Evolutionary conservation across 148 eudicot species (phyloP).

Genomic region (Arbutus unedo): DNA sequence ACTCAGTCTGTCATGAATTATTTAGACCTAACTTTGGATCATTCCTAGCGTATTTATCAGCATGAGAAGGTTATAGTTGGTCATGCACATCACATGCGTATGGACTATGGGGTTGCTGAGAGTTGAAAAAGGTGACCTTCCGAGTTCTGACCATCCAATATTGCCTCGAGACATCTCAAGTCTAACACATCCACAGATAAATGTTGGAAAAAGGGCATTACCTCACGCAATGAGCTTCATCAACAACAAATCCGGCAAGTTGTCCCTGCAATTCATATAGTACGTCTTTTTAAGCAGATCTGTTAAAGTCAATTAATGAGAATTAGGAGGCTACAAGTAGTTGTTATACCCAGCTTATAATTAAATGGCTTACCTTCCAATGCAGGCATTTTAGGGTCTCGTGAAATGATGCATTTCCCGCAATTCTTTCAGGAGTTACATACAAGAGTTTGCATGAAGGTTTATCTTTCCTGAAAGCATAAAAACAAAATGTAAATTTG

Average conservation of each 20-base stretch:
- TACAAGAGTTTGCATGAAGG: conserved; percentile 97
- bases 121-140: neutral
- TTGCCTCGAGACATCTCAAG: conserved; percentile 4
- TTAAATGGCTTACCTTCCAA: conserved; percentile 52
- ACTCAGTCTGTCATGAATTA: neutral
- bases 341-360: neutral
- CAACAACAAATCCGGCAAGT: conserved; percentile 92
- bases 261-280: conserved; percentile 57
- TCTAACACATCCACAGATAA: neutral
- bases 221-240: conserved; percentile 99
- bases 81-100: neutral
- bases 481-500: conserved; percentile 4
- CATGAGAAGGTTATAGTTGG: neutral
- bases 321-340: neutral
- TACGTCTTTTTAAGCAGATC: conserved; percentile 17
- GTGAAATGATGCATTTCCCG: conserved; percentile 73
- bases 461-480: conserved; percentile 61
- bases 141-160: neutral
- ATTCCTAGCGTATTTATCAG: neutral
- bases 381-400: conserved; percentile 61
- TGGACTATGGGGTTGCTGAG: neutral
- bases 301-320: neutral
- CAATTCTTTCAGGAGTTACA: conserved; percentile 97
- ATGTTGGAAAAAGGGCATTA: conserved; percentile 26
- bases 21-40: conserved; percentile 1